Evolutionary conservation across 768 basidiomycete species (phyloP).

Genomic region (Mrakia gelida): DNA sequence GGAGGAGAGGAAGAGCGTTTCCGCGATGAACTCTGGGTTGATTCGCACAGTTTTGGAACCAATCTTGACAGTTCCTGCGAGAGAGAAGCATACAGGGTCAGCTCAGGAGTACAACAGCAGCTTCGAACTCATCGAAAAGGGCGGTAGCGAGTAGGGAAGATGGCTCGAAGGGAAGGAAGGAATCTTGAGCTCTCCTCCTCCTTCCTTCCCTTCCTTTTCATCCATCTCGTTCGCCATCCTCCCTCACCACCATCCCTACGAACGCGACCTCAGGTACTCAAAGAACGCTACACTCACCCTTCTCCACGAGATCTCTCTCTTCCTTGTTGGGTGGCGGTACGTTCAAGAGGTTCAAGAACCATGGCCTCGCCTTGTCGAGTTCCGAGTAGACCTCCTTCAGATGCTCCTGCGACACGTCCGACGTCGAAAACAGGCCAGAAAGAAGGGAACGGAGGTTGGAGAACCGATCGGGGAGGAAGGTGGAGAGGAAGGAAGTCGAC

Average conservation of each 20-base stretch:
- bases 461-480: constrained; percentile 18
- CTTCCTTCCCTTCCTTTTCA: neutral
- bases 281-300: constrained; percentile 32
- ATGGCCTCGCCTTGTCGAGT: constrained; percentile 44
- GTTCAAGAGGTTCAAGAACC: constrained; percentile 54
- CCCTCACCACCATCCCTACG: neutral
- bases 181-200: neutral
- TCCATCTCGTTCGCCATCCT: neutral
- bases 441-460: constrained; percentile 9
- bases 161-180: constrained; percentile 1
- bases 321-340: constrained; percentile 33
- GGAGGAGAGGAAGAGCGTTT: constrained; percentile 71
- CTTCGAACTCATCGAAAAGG: neutral
- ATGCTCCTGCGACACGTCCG: constrained; percentile 12
- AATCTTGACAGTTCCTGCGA: constrained; percentile 36
- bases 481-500: neutral
- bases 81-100: constrained; percentile 1
- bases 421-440: constrained; percentile 11
- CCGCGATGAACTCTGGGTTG: constrained; percentile 72
- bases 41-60: constrained; percentile 65
- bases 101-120: neutral
- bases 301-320: constrained; percentile 37
- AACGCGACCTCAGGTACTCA: neutral
- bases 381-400: constrained; percentile 37
- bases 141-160: neutral